A percentile compares a stretch with the other conserved stretches of the same genome.
These are phyloP conservation scores for Leccinum solheimii DNA, from an alignment of 1,284 basidiomycete species.

Conservation along the genomic window DNA sequence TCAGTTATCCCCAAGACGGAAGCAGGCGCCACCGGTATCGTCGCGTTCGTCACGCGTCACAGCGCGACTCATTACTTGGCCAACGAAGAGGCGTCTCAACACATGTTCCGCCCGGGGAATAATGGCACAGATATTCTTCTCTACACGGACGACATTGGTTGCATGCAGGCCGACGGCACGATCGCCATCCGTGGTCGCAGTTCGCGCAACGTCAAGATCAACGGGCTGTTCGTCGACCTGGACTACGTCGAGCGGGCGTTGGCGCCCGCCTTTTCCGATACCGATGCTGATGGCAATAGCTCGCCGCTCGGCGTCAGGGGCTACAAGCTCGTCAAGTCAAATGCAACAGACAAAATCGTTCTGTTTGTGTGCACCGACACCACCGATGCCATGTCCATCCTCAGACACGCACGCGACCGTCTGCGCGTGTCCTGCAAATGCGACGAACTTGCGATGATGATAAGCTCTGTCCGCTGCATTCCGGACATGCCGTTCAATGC, in stretches of 20 bases:
- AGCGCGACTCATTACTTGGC: slow-evolving; percentile 27
- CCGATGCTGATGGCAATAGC: neutral
- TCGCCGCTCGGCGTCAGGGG: slow-evolving; percentile 9
- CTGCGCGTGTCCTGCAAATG: slow-evolving; percentile 13
- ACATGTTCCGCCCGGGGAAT: slow-evolving; percentile 29
- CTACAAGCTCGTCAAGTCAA: slow-evolving; percentile 31
- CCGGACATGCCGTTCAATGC: slow-evolving; percentile 33
- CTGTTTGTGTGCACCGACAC: slow-evolving; percentile 21
- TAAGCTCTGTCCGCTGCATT: slow-evolving; percentile 25
- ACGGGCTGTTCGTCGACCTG: slow-evolving; percentile 28
- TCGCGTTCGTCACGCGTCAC: slow-evolving; percentile 26
- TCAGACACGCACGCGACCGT: slow-evolving; percentile 23
- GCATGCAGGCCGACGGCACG: slow-evolving; percentile 26
- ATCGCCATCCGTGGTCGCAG: slow-evolving; percentile 28
- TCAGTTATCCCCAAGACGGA: slow-evolving; percentile 19
- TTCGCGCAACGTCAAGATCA: slow-evolving; percentile 32
- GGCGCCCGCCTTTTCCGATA: slow-evolving; percentile 20
- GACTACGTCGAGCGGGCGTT: slow-evolving; percentile 28
- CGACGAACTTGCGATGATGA: slow-evolving; percentile 24
- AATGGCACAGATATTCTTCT: slow-evolving; percentile 20
- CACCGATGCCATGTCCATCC: slow-evolving; percentile 19
- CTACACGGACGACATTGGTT: slow-evolving; percentile 30
- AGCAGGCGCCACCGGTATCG: slow-evolving; percentile 24
- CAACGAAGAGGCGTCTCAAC: slow-evolving; percentile 25
- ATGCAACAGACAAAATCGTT: slow-evolving; percentile 25